Percentiles rank a stretch among this genome's conserved stretches.
These are phyloP conservation scores for Mesostigma viride DNA, from an alignment of 139 green algal genomes.

Conservation along the genomic window DNA sequence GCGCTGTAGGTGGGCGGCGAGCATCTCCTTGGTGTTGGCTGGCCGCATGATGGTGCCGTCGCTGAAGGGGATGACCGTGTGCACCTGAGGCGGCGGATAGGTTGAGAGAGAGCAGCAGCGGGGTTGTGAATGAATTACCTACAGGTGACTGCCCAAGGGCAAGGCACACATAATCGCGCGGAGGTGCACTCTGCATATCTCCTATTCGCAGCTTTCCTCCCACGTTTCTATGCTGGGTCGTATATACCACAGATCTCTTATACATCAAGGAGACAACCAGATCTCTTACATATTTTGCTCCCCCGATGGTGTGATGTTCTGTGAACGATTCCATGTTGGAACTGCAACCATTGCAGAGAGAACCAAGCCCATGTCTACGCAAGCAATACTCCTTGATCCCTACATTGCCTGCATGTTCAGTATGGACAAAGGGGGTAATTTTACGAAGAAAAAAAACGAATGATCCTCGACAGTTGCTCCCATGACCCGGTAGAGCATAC, in stretches of 20 bases:
- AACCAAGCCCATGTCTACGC: too few species aligned
- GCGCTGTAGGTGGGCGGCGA: constrained; percentile 59
- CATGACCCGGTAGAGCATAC: too few species aligned
- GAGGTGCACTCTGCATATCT: too few species aligned
- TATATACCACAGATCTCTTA: background rate
- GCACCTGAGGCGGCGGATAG: constrained; percentile 68
- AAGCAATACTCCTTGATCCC: too few species aligned
- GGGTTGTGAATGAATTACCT: background rate
- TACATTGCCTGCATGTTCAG: too few species aligned
- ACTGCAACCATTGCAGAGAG: too few species aligned
- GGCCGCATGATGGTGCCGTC: constrained; percentile 64
- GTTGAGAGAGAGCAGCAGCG: background rate
- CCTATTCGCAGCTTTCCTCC: background rate
- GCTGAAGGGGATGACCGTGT: constrained; percentile 53
- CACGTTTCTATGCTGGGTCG: background rate
- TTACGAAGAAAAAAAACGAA: too few species aligned
- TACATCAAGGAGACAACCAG: background rate
- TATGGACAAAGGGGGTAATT: too few species aligned
- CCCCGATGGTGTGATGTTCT: too few species aligned
- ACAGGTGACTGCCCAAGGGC: constrained; percentile 4
- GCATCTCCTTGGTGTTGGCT: constrained; percentile 63
- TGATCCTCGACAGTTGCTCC: too few species aligned
- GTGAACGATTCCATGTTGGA: too few species aligned
- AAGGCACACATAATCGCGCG: constrained; percentile 8
- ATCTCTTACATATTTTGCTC: too few species aligned